phyloP scores from a whole-genome alignment of 257 asterid species.

The Ehretia macrophylla region DNA sequence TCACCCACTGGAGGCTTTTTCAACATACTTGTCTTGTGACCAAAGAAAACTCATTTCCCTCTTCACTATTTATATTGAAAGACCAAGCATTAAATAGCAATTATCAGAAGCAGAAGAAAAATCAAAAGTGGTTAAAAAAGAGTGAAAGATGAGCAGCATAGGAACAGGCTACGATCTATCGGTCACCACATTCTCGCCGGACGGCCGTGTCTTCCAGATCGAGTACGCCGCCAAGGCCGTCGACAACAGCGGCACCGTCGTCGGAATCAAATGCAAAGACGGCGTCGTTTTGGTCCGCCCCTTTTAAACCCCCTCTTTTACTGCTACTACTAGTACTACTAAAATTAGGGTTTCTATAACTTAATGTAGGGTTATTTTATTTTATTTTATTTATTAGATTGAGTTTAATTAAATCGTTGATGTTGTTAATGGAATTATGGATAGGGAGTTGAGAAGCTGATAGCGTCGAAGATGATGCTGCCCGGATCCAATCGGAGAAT shows the following conservation, averaged over 20 bases:
- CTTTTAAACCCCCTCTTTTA: neutral
- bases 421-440: neutral
- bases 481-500: constrained; percentile 87
- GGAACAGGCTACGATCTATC: constrained; percentile 96
- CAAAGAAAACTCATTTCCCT: constrained; percentile 34
- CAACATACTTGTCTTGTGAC: constrained; percentile 21
- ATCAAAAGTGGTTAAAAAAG: neutral
- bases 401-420: neutral
- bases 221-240: constrained; percentile 96
- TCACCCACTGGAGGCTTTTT: no score
- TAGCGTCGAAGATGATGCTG: constrained; percentile 88
- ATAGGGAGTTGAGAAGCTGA: constrained; percentile 91
- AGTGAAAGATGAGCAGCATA: constrained; percentile 70
- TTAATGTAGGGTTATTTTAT: neutral
- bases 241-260: constrained; percentile 89
- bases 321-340: neutral
- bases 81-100: neutral
- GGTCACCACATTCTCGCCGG: constrained; percentile 94
- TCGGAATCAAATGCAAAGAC: constrained; percentile 89
- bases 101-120: neutral
- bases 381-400: constrained; percentile 2
- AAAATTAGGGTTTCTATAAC: constrained; percentile 18
- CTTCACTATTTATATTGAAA: neutral
- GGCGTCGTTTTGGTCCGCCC: constrained; percentile 70
- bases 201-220: constrained; percentile 96